These are phyloP conservation scores for Abrus precatorius DNA, from an alignment of 306 rosid genomes.

Conservation along the genomic window DNA sequence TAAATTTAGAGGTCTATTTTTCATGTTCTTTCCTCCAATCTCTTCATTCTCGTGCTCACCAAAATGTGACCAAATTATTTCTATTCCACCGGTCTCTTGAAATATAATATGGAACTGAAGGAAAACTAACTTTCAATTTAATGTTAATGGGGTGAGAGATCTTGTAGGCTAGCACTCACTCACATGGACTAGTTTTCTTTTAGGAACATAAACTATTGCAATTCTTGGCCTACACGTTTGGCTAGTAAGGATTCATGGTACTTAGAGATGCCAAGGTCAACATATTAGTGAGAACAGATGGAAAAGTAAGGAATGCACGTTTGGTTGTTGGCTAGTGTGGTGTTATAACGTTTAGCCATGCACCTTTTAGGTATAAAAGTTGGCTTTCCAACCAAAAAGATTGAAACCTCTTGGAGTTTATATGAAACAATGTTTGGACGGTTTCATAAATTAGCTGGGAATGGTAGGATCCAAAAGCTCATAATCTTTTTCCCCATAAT, in stretches of 20 bases:
- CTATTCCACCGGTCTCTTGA: background rate
- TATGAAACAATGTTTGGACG: background rate
- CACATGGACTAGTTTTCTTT: background rate
- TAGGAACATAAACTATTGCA: slow-evolving; percentile 2
- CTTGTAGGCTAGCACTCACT: background rate
- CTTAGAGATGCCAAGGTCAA: slow-evolving; percentile 16
- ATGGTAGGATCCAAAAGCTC: slow-evolving; percentile 27
- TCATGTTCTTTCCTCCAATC: background rate
- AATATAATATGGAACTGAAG: background rate
- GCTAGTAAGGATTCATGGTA: slow-evolving; percentile 25
- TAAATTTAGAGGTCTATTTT: background rate
- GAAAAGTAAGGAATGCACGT: slow-evolving; percentile 58
- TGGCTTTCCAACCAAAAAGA: slow-evolving; percentile 57
- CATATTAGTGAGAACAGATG: slow-evolving; percentile 44
- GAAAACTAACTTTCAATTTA: background rate
- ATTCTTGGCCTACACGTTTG: slow-evolving; percentile 18
- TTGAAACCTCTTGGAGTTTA: background rate
- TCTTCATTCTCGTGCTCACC: background rate
- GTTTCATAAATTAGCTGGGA: slow-evolving; percentile 27
- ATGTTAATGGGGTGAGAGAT: background rate
- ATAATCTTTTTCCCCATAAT: background rate
- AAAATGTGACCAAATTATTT: background rate
- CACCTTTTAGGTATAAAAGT: slow-evolving; percentile 54
- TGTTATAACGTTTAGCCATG: slow-evolving; percentile 32
- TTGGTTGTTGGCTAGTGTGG: slow-evolving; percentile 54